These are phyloP conservation scores for Amanita exitialis DNA, from an alignment of 768 basidiomycete genomes.

Conservation along the genomic window DNA sequence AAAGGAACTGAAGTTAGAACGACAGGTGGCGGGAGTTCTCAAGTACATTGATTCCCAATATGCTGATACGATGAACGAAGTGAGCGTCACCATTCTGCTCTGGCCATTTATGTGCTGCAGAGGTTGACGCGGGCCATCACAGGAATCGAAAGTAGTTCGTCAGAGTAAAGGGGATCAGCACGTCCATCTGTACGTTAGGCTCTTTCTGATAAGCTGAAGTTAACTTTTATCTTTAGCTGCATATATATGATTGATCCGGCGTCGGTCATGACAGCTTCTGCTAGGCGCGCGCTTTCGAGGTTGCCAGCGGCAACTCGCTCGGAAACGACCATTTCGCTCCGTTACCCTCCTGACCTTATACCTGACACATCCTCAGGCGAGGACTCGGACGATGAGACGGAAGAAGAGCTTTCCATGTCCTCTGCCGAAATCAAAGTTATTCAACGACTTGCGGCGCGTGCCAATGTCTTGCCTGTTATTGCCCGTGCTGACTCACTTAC, in stretches of 20 bases:
- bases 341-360: conserved; percentile 41
- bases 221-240: conserved; percentile 35
- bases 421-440: conserved; percentile 75
- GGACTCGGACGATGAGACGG: conserved; percentile 39
- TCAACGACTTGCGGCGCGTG: conserved; percentile 59
- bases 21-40: conserved; percentile 63
- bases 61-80: conserved; percentile 83
- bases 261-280: conserved; percentile 48
- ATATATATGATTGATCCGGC: conserved; percentile 81
- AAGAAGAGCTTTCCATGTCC: conserved; percentile 53
- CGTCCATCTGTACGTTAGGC: conserved; percentile 63
- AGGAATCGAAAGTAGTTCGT: conserved; percentile 87
- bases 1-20: conserved; percentile 67
- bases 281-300: conserved; percentile 38
- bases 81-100: conserved; percentile 19
- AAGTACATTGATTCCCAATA: conserved; percentile 76
- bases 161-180: conserved; percentile 86
- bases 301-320: conserved; percentile 49
- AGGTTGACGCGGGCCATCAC: conserved; percentile 3
- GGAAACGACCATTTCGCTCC: conserved; percentile 53
- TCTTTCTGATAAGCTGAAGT: conserved; percentile 7
- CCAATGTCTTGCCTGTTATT: conserved; percentile 77
- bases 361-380: conserved; percentile 43
- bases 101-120: background rate
- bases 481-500: conserved; percentile 78